Percentiles rank a stretch among this genome's conserved stretches.
phyloP scores from a whole-genome alignment of 2,329 filamentous ascomycete species.

The Ceratocystis cacaofunesta region DNA sequence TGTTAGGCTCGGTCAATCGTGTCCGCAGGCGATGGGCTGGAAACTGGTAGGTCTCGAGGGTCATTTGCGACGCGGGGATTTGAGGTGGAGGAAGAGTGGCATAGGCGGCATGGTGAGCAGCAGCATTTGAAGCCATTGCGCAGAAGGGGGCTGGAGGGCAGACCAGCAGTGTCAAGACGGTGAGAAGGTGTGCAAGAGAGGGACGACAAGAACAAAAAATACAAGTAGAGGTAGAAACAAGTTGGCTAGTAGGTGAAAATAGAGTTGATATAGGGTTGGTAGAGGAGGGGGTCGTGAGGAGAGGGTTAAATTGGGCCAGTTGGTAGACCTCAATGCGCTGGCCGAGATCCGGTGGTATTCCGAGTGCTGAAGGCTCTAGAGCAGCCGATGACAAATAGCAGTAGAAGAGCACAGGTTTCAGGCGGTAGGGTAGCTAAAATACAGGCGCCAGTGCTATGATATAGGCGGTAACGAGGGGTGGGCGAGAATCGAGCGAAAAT shows the following conservation, averaged over 20 bases:
- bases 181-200: neutral
- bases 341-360: conserved; percentile 6
- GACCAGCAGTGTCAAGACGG: neutral
- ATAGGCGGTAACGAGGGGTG: neutral
- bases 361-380: neutral
- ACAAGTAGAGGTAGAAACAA: neutral
- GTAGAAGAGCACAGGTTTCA: neutral
- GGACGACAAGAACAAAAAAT: neutral
- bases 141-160: neutral
- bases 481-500: neutral
- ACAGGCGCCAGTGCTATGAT: neutral
- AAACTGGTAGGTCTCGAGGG: conserved; percentile 38
- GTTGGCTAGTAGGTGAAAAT: neutral
- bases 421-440: neutral
- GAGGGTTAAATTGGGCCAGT: neutral
- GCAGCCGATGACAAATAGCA: neutral
- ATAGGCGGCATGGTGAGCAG: conserved; percentile 7
- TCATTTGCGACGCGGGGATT: conserved; percentile 21
- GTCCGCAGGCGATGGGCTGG: conserved; percentile 44
- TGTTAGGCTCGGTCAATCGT: conserved; percentile 34
- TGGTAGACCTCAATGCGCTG: neutral
- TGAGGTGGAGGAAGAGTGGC: conserved; percentile 6
- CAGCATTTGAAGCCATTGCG: conserved; percentile 11
- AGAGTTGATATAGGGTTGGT: neutral
- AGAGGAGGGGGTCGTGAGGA: neutral